Evolutionary conservation across 1,284 basidiomycete species (phyloP), one percentile per base, ranked within the genome.

Genomic region (Ganoderma leucocontextum): DNA sequence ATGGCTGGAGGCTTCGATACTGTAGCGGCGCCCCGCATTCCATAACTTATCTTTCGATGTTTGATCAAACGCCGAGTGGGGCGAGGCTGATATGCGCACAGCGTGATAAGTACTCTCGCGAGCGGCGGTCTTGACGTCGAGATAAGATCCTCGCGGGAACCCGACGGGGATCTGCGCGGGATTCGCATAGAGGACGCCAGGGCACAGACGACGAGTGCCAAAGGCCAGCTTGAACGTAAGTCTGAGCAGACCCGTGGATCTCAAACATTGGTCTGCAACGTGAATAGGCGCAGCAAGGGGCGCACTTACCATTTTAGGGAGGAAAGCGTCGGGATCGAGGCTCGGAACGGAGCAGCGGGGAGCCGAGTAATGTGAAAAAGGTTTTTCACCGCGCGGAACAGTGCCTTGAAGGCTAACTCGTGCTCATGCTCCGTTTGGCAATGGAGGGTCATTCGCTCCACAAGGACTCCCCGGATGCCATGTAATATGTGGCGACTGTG

Each of bases 291-390:
- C 53, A 35, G 35, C 35, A 62, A 44, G 44, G 44, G 66, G 66
- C 64, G 44, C 29, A 36, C n/a, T 17, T 22, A 44, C 74, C 71
- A 10, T 36, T 64, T 61, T 62, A 33, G 73, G 73, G 29, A 71
- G 53, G 19, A 2, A 62, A n/a, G 44, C 52, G 70, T 69, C 70
- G 72, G 68, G 71, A 53, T 62, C 63, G 57, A 65, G 65, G 64
- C 53, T 65, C 67, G 67, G 70, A 57, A 65, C 73, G 71, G 74
- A 71, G 64, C 61, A 67, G 70, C 72, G 71, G 68, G 75, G 75
- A 72, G 68, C 74, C 75, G 75, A 76, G 75, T 71, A 74, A 1
- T 42, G 62, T 35, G 57, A 64, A 75, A 77, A 74, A 75, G 63
- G 42, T 76, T 74, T 77, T 76, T 74, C 67, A 65, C 66, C 52